Evolutionary conservation across 192 early-diverging fungal species (phyloP), one percentile per base, ranked within the genome.

Genomic region (Martensiomyces pterosporus): DNA sequence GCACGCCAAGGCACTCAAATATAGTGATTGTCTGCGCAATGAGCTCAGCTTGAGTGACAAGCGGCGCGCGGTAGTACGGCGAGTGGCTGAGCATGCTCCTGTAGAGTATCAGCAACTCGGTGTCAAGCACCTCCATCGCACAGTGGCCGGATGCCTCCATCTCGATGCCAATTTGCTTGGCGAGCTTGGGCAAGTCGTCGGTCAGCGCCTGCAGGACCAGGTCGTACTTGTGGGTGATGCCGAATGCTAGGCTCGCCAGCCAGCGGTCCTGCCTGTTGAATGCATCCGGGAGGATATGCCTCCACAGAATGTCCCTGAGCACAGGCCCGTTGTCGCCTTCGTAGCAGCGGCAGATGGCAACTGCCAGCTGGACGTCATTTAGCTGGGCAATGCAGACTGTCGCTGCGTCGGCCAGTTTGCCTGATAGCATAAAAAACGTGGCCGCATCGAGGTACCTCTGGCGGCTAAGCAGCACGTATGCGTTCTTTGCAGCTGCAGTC

Each of bases 401-500:
- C 3, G 89, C 87, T 3, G 95, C 94, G 72, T 99, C 97, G 25
- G 76, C 73, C n/a, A 96, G 60, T 23, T 83, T 83, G 38, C 87
- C 88, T 1, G 81, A 92, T 3, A 99, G 79, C 52, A 99, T 55
- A 56, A 99, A 99, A 59, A 99, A 99, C 0, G 94, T 83, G 0
- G 88, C 95, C 0, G 95, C 93, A 60, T 96, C 91, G 33, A 89
- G 82, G 55, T 89, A 98, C 38, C 94, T 78, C 49, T 97, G 93
- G 53, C 90, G 91, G 49, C 94, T 91, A 18, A 99, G 66, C 27
- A 99, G 60, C n/a, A 88, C 97, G 71, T 89, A 99, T 2, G 97
- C 97, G 56, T 99, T 99, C 59, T 99, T 99, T n/a, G 84, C 67
- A 2, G 97, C 97, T 0, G 94, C 93, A 13, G 84, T 92, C 52